Conservation (phyloP, 257 asterid species). For the Scutellaria barbata region DNA sequence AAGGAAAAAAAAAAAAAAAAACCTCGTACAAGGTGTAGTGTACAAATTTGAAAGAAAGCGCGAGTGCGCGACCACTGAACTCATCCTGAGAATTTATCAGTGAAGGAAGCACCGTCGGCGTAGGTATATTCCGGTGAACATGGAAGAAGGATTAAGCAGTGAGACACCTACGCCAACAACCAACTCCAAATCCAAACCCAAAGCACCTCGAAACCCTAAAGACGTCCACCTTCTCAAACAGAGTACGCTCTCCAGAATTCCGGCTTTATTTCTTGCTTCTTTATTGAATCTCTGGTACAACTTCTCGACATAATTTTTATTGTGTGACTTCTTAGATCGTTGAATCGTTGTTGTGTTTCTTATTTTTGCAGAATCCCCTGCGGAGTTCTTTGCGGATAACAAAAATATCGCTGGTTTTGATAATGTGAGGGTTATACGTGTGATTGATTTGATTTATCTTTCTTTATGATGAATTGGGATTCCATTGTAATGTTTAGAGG, state of each 20-base stretch:
- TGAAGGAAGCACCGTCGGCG: slow-evolving; percentile 11
- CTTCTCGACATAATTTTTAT: background rate
- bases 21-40: too few relatives aligned
- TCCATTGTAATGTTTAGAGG: background rate
- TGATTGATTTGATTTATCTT: background rate
- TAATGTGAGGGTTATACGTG: slow-evolving; percentile 58
- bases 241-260: slow-evolving; percentile 45
- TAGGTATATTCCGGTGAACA: slow-evolving; percentile 31
- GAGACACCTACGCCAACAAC: slow-evolving; percentile 56
- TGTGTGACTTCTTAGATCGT: background rate
- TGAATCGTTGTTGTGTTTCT: slow-evolving; percentile 20
- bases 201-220: slow-evolving; percentile 67
- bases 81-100: slow-evolving; percentile 1
- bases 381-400: slow-evolving; percentile 94
- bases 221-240: slow-evolving; percentile 72
- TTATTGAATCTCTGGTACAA: background rate
- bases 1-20: too few relatives aligned
- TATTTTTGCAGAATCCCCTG: slow-evolving; percentile 78
- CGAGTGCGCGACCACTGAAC: background rate
- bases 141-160: slow-evolving; percentile 59
- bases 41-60: slow-evolving; percentile 10
- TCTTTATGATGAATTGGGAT: background rate
- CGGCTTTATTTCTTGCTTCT: slow-evolving; percentile 1
- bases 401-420: slow-evolving; percentile 97
- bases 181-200: slow-evolving; percentile 54